These are phyloP conservation scores for Mollisia scopiformis DNA, from an alignment of 2,329 filamentous ascomycete genomes.

Conservation along the genomic window DNA sequence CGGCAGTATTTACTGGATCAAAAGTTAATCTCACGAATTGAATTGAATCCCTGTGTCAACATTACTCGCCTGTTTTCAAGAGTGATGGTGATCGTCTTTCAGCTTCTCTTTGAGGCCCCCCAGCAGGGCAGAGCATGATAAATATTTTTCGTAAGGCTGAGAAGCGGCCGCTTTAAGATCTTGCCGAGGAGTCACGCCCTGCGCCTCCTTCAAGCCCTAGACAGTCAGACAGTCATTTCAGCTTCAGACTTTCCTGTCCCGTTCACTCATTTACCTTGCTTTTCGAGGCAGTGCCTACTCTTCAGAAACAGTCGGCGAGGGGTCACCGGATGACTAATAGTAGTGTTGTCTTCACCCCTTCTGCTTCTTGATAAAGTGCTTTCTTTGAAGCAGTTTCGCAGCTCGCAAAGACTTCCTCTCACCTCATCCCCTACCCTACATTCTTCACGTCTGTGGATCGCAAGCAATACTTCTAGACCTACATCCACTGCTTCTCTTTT, in stretches of 20 bases:
- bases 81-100: no score
- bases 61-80: neutral
- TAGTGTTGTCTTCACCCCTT: neutral
- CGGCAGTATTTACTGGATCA: no score
- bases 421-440: neutral
- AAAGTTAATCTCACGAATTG: neutral
- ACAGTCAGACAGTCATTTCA: no score
- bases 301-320: neutral
- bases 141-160: neutral
- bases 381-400: neutral
- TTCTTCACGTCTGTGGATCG: neutral
- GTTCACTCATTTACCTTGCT: neutral
- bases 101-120: neutral
- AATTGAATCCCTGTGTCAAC: neutral
- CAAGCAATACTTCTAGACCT: conserved; percentile 1
- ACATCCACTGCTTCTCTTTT: neutral
- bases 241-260: neutral
- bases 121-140: no score
- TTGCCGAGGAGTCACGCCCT: conserved; percentile 3
- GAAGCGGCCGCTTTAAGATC: neutral
- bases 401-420: neutral
- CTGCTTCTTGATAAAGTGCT: neutral
- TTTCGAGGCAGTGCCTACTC: neutral
- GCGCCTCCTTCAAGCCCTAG: neutral
- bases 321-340: conserved; percentile 3